A percentile compares a stretch with the other conserved stretches of the same genome.
Evolutionary conservation across 2,329 filamentous ascomycete genomes (phyloP).

Genomic region (Alternaria conjuncta): DNA sequence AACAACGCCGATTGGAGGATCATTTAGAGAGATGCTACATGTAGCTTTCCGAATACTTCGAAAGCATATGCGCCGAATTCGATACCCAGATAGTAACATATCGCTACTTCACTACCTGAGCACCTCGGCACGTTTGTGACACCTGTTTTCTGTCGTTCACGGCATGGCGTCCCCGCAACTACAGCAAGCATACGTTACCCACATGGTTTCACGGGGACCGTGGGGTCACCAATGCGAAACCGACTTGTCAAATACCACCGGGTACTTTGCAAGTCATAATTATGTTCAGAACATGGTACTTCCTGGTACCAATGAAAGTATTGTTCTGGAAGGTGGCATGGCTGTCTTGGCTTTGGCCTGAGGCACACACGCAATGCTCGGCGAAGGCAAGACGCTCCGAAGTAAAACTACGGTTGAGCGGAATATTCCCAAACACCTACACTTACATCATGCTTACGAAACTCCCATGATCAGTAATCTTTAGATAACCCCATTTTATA

Average conservation of each 20-base stretch:
- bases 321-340: not conserved
- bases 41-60: conserved; percentile 5
- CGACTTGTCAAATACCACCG: conserved; percentile 4
- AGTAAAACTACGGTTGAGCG: not conserved
- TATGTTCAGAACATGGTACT: not conserved
- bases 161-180: conserved; percentile 11
- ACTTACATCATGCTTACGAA: not conserved
- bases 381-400: not conserved
- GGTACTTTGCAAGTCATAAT: not conserved
- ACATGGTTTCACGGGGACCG: conserved; percentile 18
- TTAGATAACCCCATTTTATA: conserved; percentile 2
- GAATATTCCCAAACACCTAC: conserved; percentile 1
- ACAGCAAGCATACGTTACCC: conserved; percentile 12
- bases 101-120: conserved; percentile 1
- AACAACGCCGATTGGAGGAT: conserved; percentile 12
- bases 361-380: not conserved
- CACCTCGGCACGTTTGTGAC: not conserved
- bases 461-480: not conserved
- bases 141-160: not conserved
- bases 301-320: not conserved
- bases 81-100: not conserved
- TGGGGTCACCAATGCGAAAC: conserved; percentile 6
- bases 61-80: conserved; percentile 9
- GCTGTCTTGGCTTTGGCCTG: not conserved
- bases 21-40: conserved; percentile 4